phyloP scores from a whole-genome alignment of 2,329 filamentous ascomycete species.

The Beauveria bassiana region DNA sequence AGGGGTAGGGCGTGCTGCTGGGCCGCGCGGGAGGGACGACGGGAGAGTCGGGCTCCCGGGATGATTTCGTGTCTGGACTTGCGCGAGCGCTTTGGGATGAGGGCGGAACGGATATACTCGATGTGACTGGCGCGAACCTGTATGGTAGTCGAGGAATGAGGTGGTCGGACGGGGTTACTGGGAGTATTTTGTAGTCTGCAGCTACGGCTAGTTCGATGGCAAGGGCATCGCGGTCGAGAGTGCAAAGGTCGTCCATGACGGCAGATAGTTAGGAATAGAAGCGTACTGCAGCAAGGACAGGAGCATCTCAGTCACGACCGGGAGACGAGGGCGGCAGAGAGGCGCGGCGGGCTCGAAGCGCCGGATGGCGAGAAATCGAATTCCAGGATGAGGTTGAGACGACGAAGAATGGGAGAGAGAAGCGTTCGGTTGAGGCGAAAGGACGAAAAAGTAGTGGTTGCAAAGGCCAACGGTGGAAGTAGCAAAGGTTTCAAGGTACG shows the following conservation, averaged over 20 bases:
- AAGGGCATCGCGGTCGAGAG: background rate
- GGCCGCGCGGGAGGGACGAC: constrained; percentile 36
- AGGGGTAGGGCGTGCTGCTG: constrained; percentile 53
- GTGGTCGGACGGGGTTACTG: background rate
- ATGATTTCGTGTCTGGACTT: constrained; percentile 1
- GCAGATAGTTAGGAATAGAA: background rate
- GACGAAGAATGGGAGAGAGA: background rate
- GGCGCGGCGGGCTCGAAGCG: background rate
- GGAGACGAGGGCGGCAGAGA: background rate
- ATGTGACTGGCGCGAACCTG: background rate
- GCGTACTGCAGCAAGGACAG: background rate
- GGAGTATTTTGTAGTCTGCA: background rate
- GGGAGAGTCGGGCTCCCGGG: background rate
- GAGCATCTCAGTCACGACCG: constrained; percentile 8
- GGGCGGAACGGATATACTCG: background rate
- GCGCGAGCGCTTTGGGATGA: background rate
- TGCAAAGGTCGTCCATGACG: constrained; percentile 1
- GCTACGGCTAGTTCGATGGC: no score
- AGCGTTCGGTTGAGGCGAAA: background rate
- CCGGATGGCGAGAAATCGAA: background rate
- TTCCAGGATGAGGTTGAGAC: background rate
- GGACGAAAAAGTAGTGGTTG: background rate
- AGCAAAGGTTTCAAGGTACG: background rate
- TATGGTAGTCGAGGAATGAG: background rate
- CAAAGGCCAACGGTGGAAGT: no score